Evolutionary conservation across 805 yeast species (phyloP).

Genomic region (Nakazawaea ernobii): DNA sequence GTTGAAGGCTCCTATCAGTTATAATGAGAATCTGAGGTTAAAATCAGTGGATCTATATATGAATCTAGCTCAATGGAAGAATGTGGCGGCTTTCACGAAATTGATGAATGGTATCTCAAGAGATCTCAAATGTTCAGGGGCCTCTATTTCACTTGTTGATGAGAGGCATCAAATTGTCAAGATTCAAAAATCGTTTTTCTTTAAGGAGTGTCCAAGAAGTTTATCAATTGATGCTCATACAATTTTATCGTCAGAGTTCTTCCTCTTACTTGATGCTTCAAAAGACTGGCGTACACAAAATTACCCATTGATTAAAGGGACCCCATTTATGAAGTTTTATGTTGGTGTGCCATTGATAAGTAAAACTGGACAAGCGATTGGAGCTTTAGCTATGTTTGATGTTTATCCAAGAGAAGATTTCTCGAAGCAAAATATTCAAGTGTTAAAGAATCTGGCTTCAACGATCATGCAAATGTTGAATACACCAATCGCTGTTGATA

Average conservation of each 20-base stretch:
- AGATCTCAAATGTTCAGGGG: slow-evolving; percentile 42
- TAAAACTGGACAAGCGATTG: slow-evolving; percentile 39
- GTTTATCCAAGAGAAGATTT: slow-evolving; percentile 32
- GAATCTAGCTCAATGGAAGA: slow-evolving; percentile 45
- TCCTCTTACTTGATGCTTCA: slow-evolving; percentile 53
- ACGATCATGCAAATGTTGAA: slow-evolving; percentile 38
- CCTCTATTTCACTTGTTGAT: slow-evolving; percentile 54
- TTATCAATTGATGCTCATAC: slow-evolving; percentile 68
- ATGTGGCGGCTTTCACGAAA: slow-evolving; percentile 30
- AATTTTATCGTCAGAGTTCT: slow-evolving; percentile 48
- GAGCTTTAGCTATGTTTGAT: slow-evolving; percentile 57
- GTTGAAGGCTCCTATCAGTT: slow-evolving; percentile 56
- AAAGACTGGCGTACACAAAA: slow-evolving; percentile 63
- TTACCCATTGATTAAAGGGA: slow-evolving; percentile 60
- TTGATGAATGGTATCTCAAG: slow-evolving; percentile 32
- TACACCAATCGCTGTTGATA: slow-evolving; percentile 19
- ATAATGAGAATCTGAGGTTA: slow-evolving; percentile 41
- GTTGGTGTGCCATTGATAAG: slow-evolving; percentile 56
- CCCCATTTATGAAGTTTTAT: slow-evolving; percentile 56
- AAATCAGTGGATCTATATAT: slow-evolving; percentile 35
- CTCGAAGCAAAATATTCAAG: slow-evolving; percentile 26
- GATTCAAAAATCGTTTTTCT: slow-evolving; percentile 40
- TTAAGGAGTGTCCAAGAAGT: slow-evolving; percentile 45
- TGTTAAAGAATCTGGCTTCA: slow-evolving; percentile 31
- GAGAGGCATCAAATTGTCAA: slow-evolving; percentile 42